Base-by-base conservation (phyloP, 441 rosid species). In the Bocquillonia castaneifolia region DNA sequence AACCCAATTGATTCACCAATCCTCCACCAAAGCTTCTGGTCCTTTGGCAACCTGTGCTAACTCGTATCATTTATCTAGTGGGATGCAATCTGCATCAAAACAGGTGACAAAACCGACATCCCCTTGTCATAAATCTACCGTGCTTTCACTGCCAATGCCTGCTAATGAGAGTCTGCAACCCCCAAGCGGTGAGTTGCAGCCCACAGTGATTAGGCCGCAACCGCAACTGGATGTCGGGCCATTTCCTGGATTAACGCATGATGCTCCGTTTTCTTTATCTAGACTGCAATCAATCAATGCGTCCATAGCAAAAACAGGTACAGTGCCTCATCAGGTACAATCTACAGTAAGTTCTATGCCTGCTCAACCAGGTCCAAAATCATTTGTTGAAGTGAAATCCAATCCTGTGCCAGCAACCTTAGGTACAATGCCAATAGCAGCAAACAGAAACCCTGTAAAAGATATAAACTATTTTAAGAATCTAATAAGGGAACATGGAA, bases 401-500 rank as follows among this genome's bases (percentile, higher is more conserved):
- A 31, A 36, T 17, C 39, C 17, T 52, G 29, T 69, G 62, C 58
- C 31, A 34, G 48, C 81, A 59, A 9, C 59, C 6, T 36, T 45
- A 20, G 51, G 37, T 28, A 22, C 29, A 29, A 59, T 58, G 48
- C 32, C 42, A 10, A 5, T 17, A n/a, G 52, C 60, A 31, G 15
- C 31, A 59, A 44, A 57, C 66, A 59, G 60, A 12, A 79, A 71
- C 34, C 70, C 72, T 1, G 36, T 64, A 75, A 86, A 75, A 79
- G 81, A 83, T 70, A 8, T 68, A 42, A 69, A 77, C 79, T 84
- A 84, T 78, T 55, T 82, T 74, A 87, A 87, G 80, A 81, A 83
- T 48, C 86, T 91, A 10, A 85, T 87, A 17, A 85, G 82, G 81
- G 78, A 80, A 76, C 93, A 89, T 82, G 96, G 96, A 37, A 65